These are phyloP conservation scores for Ophiosphaerella korrae DNA, from an alignment of 2,329 filamentous ascomycete species.

Conservation along the genomic window DNA sequence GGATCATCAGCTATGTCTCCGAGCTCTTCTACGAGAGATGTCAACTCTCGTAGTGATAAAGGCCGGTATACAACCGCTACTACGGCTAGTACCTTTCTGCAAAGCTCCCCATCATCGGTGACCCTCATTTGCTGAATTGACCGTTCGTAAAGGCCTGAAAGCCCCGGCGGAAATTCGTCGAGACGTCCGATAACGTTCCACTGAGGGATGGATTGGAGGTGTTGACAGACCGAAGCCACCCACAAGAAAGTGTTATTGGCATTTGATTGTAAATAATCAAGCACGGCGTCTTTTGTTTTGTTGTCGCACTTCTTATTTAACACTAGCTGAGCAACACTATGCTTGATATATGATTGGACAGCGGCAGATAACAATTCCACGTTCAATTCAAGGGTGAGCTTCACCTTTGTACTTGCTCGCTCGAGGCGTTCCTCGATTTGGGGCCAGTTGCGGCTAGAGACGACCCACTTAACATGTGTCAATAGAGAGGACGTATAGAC, in stretches of 20 bases:
- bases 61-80: constrained; percentile 22
- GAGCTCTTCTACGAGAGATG: constrained; percentile 1
- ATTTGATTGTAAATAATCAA: constrained; percentile 32
- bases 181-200: neutral
- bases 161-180: no score
- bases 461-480: no score
- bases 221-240: constrained; percentile 28
- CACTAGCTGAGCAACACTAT: constrained; percentile 40
- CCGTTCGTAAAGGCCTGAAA: no score
- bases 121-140: no score
- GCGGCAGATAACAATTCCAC: constrained; percentile 37
- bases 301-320: constrained; percentile 22
- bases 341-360: constrained; percentile 46
- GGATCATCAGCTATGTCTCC: neutral
- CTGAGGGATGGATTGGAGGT: neutral
- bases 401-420: constrained; percentile 14
- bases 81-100: constrained; percentile 41
- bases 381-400: constrained; percentile 44
- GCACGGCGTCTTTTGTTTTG: constrained; percentile 6
- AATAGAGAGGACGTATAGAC: no score
- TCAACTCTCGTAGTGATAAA: constrained; percentile 24
- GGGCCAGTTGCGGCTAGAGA: no score
- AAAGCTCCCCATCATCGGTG: constrained; percentile 32
- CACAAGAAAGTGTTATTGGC: constrained; percentile 12
- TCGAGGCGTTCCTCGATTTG: constrained; percentile 24